Conservation (phyloP, 768 basidiomycete genomes). For the Tremella fuciformis region DNA sequence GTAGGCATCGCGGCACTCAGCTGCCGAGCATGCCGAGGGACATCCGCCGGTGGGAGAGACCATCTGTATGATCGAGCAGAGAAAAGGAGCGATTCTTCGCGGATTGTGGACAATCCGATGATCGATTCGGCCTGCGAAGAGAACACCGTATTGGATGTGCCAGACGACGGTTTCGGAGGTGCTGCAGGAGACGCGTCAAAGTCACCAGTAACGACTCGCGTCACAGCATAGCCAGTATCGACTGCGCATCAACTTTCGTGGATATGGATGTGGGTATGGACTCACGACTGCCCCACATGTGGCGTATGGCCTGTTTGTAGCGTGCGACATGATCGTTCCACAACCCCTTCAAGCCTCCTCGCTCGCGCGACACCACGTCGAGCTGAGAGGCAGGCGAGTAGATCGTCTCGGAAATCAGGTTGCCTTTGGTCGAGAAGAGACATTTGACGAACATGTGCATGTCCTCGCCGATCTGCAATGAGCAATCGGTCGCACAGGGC, state of each 20-base stretch:
- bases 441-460: constrained; percentile 50
- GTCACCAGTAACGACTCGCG: constrained; percentile 31
- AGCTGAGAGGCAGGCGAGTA: constrained; percentile 47
- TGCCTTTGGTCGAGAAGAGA: constrained; percentile 40
- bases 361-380: constrained; percentile 37
- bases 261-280: background rate
- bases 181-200: constrained; percentile 6
- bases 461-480: constrained; percentile 42
- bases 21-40: no score
- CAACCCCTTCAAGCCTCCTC: constrained; percentile 28
- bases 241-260: constrained; percentile 12
- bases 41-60: no score
- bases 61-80: no score
- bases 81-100: constrained; percentile 5
- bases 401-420: constrained; percentile 43
- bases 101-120: constrained; percentile 15
- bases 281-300: constrained; percentile 28
- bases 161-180: no score
- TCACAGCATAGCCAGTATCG: constrained; percentile 40
- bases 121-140: no score
- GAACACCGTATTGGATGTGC: no score
- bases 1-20: constrained; percentile 8
- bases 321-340: constrained; percentile 40
- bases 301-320: constrained; percentile 46
- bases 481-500: background rate